Percentiles rank a stretch among this genome's conserved stretches.
These are phyloP conservation scores for Entrophospora sp. DNA, from an alignment of 192 early-diverging fungal species.

Conservation along the genomic window DNA sequence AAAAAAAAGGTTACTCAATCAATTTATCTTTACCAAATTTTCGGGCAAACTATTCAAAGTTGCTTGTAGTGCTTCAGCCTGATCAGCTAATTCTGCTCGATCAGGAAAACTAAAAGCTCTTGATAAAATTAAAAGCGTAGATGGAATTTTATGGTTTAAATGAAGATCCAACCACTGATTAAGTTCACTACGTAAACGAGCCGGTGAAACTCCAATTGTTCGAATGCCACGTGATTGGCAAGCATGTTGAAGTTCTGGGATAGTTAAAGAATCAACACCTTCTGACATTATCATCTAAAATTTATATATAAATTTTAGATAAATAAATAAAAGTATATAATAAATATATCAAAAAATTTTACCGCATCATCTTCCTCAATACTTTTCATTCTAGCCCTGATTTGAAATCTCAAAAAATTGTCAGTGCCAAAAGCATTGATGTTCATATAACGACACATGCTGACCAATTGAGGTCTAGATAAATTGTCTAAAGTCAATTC, in stretches of 20 bases:
- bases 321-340: neutral
- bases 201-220: slow-evolving; percentile 80
- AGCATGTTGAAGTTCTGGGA: slow-evolving; percentile 81
- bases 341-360: neutral
- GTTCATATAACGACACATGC: slow-evolving; percentile 92
- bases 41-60: slow-evolving; percentile 87
- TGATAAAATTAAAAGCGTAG: slow-evolving; percentile 80
- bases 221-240: slow-evolving; percentile 86
- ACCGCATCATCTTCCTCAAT: slow-evolving; percentile 83
- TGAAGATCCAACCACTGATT: slow-evolving; percentile 94
- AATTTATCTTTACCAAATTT: slow-evolving; percentile 68
- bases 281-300: slow-evolving; percentile 70
- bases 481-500: slow-evolving; percentile 89
- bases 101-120: slow-evolving; percentile 77
- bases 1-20: neutral
- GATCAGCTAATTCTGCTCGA: slow-evolving; percentile 34
- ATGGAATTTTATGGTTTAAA: slow-evolving; percentile 84
- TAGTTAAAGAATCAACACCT: slow-evolving; percentile 80
- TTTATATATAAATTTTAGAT: neutral
- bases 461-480: slow-evolving; percentile 88
- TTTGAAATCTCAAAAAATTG: slow-evolving; percentile 86
- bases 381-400: slow-evolving; percentile 76
- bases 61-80: slow-evolving; percentile 80
- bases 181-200: slow-evolving; percentile 79
- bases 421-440: slow-evolving; percentile 98